Percentiles rank a stretch among this genome's conserved stretches.
Conservation (phyloP, 257 asterid genomes). For the Solanum piurae region DNA sequence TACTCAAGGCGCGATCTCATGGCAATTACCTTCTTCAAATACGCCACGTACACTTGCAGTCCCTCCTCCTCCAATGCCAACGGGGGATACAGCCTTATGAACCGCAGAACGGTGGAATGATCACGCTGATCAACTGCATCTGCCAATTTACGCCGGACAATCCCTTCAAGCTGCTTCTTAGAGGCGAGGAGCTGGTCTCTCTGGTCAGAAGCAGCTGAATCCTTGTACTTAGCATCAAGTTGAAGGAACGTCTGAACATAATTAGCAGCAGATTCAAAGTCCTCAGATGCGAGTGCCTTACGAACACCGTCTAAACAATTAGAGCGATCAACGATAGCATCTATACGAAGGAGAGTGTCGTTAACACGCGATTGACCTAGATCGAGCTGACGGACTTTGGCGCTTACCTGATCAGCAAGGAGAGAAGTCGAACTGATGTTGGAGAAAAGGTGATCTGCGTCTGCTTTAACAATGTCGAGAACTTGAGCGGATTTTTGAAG, state of each 20-base stretch:
- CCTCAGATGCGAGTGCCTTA: constrained; percentile 62
- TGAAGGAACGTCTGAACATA: constrained; percentile 66
- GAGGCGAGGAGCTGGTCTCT: constrained; percentile 69
- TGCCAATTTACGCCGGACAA: constrained; percentile 45
- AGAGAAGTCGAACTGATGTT: constrained; percentile 69
- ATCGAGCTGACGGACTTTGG: constrained; percentile 82
- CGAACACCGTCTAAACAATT: constrained; percentile 72
- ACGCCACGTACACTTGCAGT: constrained; percentile 55
- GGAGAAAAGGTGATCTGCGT: constrained; percentile 57
- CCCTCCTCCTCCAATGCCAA: constrained; percentile 90
- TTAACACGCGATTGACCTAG: constrained; percentile 80
- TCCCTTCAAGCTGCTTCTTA: constrained; percentile 78
- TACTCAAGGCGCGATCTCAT: constrained; percentile 62
- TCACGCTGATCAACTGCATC: constrained; percentile 77
- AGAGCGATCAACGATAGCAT: constrained; percentile 67
- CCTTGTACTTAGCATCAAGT: constrained; percentile 66
- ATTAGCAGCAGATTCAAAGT: constrained; percentile 74
- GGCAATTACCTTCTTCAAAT: constrained; percentile 62
- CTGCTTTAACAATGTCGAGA: constrained; percentile 59
- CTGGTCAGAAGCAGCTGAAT: constrained; percentile 65
- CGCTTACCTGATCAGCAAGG: constrained; percentile 75
- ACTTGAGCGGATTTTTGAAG: constrained; percentile 69
- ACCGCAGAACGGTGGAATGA: constrained; percentile 62
- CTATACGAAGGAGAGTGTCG: constrained; percentile 67
- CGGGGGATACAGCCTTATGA: constrained; percentile 65